A percentile compares a stretch with the other conserved stretches of the same genome.
phyloP scores from a whole-genome alignment of 176 grass and related monocot genomes.

The Oryza coarctata region DNA sequence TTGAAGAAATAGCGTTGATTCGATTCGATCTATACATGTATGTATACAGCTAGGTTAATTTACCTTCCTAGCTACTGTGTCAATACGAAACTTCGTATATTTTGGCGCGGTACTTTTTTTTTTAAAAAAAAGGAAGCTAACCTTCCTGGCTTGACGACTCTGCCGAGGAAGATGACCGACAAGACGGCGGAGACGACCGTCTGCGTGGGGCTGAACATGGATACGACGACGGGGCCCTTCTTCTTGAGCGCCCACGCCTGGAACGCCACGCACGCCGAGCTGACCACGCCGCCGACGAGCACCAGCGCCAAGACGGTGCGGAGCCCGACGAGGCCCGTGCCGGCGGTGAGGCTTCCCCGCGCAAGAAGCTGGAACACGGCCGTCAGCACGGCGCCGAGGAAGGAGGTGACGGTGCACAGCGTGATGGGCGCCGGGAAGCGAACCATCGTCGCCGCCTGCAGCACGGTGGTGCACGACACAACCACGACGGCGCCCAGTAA shows the following conservation, averaged over 20 bases:
- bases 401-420: conserved; percentile 43
- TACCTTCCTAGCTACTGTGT: too few species aligned
- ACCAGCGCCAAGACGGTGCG: not conserved
- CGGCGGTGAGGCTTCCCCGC: conserved; percentile 34
- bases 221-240: conserved; percentile 56
- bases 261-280: conserved; percentile 48
- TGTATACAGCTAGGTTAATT: too few species aligned
- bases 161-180: conserved; percentile 42
- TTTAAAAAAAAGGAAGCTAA: not conserved
- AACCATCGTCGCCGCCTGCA: conserved; percentile 57
- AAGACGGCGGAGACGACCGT: conserved; percentile 44
- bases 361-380: conserved; percentile 35
- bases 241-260: conserved; percentile 54
- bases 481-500: conserved; percentile 42
- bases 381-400: conserved; percentile 40
- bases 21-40: too few species aligned
- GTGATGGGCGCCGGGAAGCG: conserved; percentile 42
- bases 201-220: conserved; percentile 52
- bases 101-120: too few species aligned
- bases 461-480: conserved; percentile 39
- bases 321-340: conserved; percentile 5
- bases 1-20: too few species aligned
- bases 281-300: conserved; percentile 29
- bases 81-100: too few species aligned
- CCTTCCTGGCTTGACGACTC: conserved; percentile 45